Evolutionary conservation across 129 eudicot genomes (phyloP).

Genomic region (Daucus carota): DH1_v3.0 NC_030383.2:43257501-43258000

Average conservation of each 20-base stretch:
- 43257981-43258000: too few species aligned
- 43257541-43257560: neutral
- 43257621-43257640: neutral
- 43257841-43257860: neutral
- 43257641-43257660: neutral
- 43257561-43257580: neutral
- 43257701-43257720: neutral
- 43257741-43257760: neutral
- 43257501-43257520: constrained; percentile 47
- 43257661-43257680: too few species aligned
- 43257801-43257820: neutral
- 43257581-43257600: neutral
- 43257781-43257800: neutral
- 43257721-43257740: neutral
- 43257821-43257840: neutral
- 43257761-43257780: neutral
- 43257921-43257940: neutral
- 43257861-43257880: neutral
- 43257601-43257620: neutral
- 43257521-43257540: neutral
- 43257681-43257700: neutral
- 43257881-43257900: neutral
- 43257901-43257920: neutral
- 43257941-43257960: neutral
- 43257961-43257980: neutral